These are phyloP conservation scores for Neurospora sp. DNA, from an alignment of 495 filamentous ascomycete genomes.

Conservation along the genomic window DNA sequence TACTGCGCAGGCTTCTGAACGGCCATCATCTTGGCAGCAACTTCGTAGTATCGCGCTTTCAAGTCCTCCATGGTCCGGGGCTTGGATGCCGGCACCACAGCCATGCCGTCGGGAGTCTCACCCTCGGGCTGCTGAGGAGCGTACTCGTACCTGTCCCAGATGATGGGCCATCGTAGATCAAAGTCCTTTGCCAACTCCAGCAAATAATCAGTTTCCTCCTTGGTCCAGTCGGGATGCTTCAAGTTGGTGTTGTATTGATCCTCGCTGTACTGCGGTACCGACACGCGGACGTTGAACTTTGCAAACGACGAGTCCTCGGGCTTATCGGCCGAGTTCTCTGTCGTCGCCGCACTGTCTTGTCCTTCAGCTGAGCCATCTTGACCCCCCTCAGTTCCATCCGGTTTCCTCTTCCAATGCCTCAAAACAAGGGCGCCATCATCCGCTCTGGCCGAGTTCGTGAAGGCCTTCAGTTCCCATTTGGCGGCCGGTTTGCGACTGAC, in stretches of 20 bases:
- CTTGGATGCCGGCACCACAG: constrained; percentile 36
- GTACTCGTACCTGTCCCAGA: constrained; percentile 87
- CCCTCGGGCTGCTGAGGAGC: constrained; percentile 34
- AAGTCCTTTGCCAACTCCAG: constrained; percentile 62
- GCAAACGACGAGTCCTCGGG: constrained; percentile 48
- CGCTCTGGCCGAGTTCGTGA: constrained; percentile 45
- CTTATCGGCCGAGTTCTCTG: constrained; percentile 14
- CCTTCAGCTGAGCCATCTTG: constrained; percentile 6
- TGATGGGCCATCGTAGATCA: constrained; percentile 82
- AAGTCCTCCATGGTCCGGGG: constrained; percentile 73
- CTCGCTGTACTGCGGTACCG: constrained; percentile 68
- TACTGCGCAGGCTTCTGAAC: constrained; percentile 69
- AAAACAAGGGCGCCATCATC: constrained; percentile 44
- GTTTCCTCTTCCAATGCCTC: constrained; percentile 54
- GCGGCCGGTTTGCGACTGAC: constrained; percentile 53
- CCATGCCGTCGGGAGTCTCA: constrained; percentile 24
- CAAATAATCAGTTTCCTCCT: constrained; percentile 88
- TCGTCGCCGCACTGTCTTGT: constrained; percentile 8
- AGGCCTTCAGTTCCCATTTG: constrained; percentile 41
- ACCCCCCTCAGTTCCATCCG: constrained; percentile 17
- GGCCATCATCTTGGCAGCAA: constrained; percentile 77
- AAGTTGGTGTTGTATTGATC: constrained; percentile 75
- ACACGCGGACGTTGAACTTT: constrained; percentile 74
- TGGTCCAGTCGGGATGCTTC: constrained; percentile 67
- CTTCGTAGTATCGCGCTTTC: constrained; percentile 80